phyloP scores from a whole-genome alignment of 345 rosid genomes.

The Brassica cretica region DNA sequence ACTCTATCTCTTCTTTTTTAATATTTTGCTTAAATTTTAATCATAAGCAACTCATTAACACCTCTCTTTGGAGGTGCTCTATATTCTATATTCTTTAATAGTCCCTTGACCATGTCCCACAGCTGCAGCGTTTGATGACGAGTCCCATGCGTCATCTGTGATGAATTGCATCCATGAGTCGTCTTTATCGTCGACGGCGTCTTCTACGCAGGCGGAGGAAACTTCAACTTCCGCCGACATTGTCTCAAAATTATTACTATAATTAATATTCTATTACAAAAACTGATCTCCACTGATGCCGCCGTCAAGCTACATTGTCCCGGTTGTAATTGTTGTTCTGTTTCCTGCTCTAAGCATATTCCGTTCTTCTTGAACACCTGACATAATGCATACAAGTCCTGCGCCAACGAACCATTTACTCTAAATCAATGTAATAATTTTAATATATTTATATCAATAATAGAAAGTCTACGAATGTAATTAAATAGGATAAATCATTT shows the following conservation, averaged over 20 bases:
- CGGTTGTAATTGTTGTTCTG: slow-evolving; percentile 46
- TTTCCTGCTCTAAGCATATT: slow-evolving; percentile 66
- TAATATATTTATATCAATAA: slow-evolving; percentile 11
- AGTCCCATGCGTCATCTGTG: slow-evolving; percentile 83
- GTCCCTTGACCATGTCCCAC: slow-evolving; percentile 42
- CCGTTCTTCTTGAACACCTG: slow-evolving; percentile 96
- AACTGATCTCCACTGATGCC: slow-evolving; percentile 44
- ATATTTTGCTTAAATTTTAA: too few species aligned
- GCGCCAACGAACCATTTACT: slow-evolving; percentile 6
- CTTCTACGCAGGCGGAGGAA: slow-evolving; percentile 56
- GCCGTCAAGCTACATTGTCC: slow-evolving; percentile 51
- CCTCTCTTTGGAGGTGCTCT: too few species aligned
- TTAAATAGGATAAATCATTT: not conserved
- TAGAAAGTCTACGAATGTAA: not conserved
- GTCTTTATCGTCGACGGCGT: slow-evolving; percentile 78
- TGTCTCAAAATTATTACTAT: slow-evolving; percentile 48
- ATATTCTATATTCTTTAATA: not conserved
- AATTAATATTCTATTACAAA: slow-evolving; percentile 4
- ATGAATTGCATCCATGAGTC: slow-evolving; percentile 99
- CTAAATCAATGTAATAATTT: not conserved
- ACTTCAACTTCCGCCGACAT: slow-evolving; percentile 75
- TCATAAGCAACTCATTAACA: too few species aligned
- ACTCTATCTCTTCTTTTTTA: too few species aligned
- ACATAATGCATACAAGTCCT: slow-evolving; percentile 90
- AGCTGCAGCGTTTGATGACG: slow-evolving; percentile 48